These are phyloP conservation scores for Oryza coarctata DNA, from an alignment of 176 grass and related monocot species.

Conservation along the genomic window DNA sequence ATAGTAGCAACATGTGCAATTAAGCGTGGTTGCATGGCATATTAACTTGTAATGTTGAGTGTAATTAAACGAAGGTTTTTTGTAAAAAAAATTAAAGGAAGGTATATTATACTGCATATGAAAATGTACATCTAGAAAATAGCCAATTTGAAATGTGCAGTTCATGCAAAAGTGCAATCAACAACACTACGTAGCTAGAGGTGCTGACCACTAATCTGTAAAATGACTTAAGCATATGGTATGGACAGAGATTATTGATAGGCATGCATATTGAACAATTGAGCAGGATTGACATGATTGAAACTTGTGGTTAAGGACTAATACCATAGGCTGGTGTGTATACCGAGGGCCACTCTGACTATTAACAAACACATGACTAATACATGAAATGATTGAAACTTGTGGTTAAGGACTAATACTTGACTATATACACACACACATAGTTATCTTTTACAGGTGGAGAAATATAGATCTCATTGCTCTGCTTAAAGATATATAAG, in stretches of 20 bases:
- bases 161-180: neutral
- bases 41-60: too few relatives aligned
- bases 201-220: neutral
- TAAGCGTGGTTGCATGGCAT: too few relatives aligned
- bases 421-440: too few relatives aligned
- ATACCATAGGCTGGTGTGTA: conserved; percentile 15
- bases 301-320: conserved; percentile 30
- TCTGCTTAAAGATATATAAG: neutral
- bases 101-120: neutral
- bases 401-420: too few relatives aligned
- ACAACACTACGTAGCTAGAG: neutral
- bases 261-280: neutral
- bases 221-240: neutral
- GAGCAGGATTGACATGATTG: conserved; percentile 28
- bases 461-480: neutral
- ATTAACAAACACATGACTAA: too few relatives aligned
- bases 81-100: too few relatives aligned
- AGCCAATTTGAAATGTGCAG: neutral
- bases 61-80: too few relatives aligned
- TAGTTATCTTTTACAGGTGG: too few relatives aligned
- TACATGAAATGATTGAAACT: too few relatives aligned
- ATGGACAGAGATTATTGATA: conserved; percentile 2
- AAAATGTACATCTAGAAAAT: neutral
- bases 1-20: too few relatives aligned
- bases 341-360: conserved; percentile 31